Conservation (phyloP, 306 rosid genomes). For the Prunus davidiana region DNA sequence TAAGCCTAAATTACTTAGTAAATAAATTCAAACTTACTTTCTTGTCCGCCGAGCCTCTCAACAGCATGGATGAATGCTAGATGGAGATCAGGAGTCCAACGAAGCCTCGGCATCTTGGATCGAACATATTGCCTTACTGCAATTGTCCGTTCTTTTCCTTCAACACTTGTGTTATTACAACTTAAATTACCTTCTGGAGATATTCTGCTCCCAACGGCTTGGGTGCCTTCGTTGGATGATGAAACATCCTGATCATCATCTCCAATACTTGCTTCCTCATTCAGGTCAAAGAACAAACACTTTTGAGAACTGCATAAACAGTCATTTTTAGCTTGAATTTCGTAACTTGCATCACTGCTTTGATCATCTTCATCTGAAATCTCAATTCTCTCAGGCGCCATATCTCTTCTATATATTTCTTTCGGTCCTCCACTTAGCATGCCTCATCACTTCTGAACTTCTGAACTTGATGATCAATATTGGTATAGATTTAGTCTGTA, state of each 20-base stretch:
- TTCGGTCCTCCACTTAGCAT: too few relatives aligned
- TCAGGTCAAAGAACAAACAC: slow-evolving; percentile 28
- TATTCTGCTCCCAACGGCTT: background rate
- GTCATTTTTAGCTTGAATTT: slow-evolving; percentile 9
- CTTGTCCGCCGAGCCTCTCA: slow-evolving; percentile 37
- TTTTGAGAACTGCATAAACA: background rate
- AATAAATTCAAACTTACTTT: slow-evolving; percentile 42
- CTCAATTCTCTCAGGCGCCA: slow-evolving; percentile 16
- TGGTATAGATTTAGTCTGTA: too few relatives aligned
- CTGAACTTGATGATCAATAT: too few relatives aligned
- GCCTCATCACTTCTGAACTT: too few relatives aligned
- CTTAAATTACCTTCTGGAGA: too few relatives aligned
- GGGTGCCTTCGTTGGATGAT: background rate
- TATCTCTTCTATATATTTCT: background rate
- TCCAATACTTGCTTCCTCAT: slow-evolving; percentile 22
- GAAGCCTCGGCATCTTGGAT: slow-evolving; percentile 83
- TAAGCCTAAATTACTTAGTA: too few relatives aligned
- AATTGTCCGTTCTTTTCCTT: slow-evolving; percentile 36
- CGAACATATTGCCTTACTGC: slow-evolving; percentile 64
- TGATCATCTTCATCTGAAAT: slow-evolving; percentile 1
- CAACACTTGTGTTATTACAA: too few relatives aligned
- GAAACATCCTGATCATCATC: background rate
- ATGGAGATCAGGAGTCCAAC: slow-evolving; percentile 91
- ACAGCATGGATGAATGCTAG: slow-evolving; percentile 61
- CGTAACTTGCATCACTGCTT: slow-evolving; percentile 7